Base-by-base conservation (phyloP, 1,284 basidiomycete species). In the Rhodotorula sp. region DNA sequence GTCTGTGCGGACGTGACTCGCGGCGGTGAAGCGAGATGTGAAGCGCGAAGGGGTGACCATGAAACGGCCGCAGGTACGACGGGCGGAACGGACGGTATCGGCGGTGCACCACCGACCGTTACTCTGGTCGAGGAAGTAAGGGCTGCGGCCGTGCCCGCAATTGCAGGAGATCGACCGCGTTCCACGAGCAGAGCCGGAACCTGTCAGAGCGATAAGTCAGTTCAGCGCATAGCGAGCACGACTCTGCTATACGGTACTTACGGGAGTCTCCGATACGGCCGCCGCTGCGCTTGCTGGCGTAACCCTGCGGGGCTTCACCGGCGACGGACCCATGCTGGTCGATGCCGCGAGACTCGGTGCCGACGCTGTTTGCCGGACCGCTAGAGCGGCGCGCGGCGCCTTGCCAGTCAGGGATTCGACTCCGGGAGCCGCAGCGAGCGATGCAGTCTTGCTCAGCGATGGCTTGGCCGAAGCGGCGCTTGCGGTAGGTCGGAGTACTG, bases 321-420 rank as follows among this genome's bases (percentile, higher is more conserved):
- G 64, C 29, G 59, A 56, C 7, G 58, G 3, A 0, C 22, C n/a
- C 6, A 6, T 7, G 6, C 20, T 26, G 26, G 33, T n/a, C 10
- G 33, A 37, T 14, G 46, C 24, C n/a, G 18, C 18, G 14, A 46
- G 37, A 7, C 12, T 42, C 33, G 44, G 15, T 4, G 59, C 24
- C 6, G 53, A 45, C 1, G 30, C 24, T 4, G 60, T 29, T 6
- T 54, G 51, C 2, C 62, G 62, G 3, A 46, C 60, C 18, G 65
- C 44, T 1, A 61, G 60, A 2, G 65, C 65, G 1, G 65, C 65
- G 37, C 65, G 53, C 37, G 65, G 65, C 8, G 59, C 44, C 22
- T 51, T 29, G 3, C 26, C 46, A 2, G 60, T 15, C 6, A 53
- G 49, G n/a, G 51, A 15, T 24, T n/a, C 18, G 29, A 30, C 42